A percentile compares a stretch with the other conserved stretches of the same genome.
Evolutionary conservation across 345 rosid species (phyloP).

Genomic region (Syzygium oleosum): DNA sequence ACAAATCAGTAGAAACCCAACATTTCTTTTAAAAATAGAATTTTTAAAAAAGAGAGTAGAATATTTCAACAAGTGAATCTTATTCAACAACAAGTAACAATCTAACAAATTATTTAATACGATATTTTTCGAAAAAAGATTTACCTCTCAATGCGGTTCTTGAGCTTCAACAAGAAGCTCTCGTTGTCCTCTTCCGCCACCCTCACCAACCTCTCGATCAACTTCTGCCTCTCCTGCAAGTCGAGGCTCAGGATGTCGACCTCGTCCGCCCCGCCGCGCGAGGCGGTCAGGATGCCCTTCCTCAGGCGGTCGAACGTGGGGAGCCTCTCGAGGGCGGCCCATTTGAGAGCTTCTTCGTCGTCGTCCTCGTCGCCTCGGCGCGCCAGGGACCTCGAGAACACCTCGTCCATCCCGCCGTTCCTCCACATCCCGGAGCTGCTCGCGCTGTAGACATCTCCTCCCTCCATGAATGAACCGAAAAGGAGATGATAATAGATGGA

Average conservation of each 20-base stretch:
- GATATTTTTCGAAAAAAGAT: too few relatives aligned
- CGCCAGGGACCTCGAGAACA: constrained; percentile 25
- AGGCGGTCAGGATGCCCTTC: constrained; percentile 26
- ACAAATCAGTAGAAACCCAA: not conserved
- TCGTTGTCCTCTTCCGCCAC: constrained; percentile 37
- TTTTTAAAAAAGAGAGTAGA: not conserved
- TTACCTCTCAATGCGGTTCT: constrained; percentile 4
- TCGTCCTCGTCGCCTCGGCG: constrained; percentile 26
- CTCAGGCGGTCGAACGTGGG: constrained; percentile 40
- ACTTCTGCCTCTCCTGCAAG: constrained; percentile 18
- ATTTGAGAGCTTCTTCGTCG: constrained; percentile 45
- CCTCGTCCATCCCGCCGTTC: constrained; percentile 4
- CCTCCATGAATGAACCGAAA: constrained; percentile 2
- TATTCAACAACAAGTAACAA: not conserved
- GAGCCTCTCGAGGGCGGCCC: constrained; percentile 56
- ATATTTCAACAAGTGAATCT: not conserved
- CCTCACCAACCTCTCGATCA: constrained; percentile 29
- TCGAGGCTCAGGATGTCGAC: constrained; percentile 25
- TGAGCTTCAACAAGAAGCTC: constrained; percentile 19
- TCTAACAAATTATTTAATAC: not conserved
- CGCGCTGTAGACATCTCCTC: not conserved
- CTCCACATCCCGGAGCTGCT: constrained; percentile 15
- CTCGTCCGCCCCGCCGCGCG: constrained; percentile 12
- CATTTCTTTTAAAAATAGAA: not conserved
- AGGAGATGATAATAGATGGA: not conserved